Evolutionary conservation across 1,284 basidiomycete genomes (phyloP), one percentile per base, ranked within the genome.

Genomic region (Vanrija sp.): DNA sequence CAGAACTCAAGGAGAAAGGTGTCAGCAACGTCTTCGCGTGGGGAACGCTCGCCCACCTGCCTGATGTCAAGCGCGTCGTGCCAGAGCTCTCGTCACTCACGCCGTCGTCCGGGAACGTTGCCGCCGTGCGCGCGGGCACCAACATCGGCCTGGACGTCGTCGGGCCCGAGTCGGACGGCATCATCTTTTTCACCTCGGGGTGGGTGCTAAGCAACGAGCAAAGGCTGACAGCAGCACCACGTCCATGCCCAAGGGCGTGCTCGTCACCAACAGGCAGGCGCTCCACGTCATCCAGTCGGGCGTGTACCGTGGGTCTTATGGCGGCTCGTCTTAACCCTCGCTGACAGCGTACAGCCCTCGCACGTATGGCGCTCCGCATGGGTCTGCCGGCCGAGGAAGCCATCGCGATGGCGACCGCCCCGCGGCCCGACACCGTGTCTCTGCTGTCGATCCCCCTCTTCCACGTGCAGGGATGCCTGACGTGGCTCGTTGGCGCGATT

Each of bases 381-480:
- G 28, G 10, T 26, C 46, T 63, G 68, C 69, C 18, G 52, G 63
- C n/a, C 53, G 70, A 54, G 61, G 64, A 12, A 57, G 61, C 6
- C 44, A 68, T 2, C 62, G 70, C 18, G 65, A 65, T 40, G 62
- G 66, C n/a, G 45, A 44, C 63, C 60, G 8, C 53, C 61, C n/a
- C 68, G 59, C 26, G 61, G 48, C 40, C 29, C 62, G 3, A 39
- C 50, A 6, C 61, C 61, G 46, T 65, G 60, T 12, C 69, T 63
- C 60, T 74, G 1, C 65, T 74, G 25, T 54, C 70, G 10, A 67
- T 74, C 43, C 73, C 73, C 1, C 64, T 74, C 12, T 74, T 74
- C 62, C 73, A 74, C 65, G 73, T 74, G 5, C 72, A 71, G 5
- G 73, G 73, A 10, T 69, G 68, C 50, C 62, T 74, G 5, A 66